Evolutionary conservation across 441 rosid genomes (phyloP), one percentile per base, ranked within the genome.

Genomic region (Metrosideros polymorpha): DNA sequence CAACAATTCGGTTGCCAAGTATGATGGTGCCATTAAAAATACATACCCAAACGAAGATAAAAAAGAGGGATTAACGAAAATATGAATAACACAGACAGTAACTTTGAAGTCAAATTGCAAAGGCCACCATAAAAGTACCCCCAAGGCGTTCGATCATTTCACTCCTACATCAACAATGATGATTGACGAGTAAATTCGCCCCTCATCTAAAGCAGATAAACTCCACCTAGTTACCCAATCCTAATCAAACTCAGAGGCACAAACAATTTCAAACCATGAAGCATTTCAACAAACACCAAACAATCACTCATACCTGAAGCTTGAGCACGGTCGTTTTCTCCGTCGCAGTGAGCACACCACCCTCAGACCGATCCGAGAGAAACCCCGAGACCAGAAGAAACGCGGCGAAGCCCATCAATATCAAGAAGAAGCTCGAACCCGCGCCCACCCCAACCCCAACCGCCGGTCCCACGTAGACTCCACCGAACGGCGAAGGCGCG

Each of bases 351-450:
- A 95, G 90, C 51, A 95, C 88, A 79, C 93, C 92, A 51, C 90
- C 92, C 9, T 92, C 96, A 22, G 93, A 90, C 86, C 93, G 91
- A 77, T 96, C 98, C 8, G 98, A 95, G 39, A 95, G 92, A 54
- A 96, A 91, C 27, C 97, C 98, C 13, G 97, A 95, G 82, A 96
- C 98, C 92, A 96, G 86, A 89, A 95, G 88, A 90, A 96, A 96
- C 18, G 98, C 99, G 3, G 98, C 98, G 47, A 95, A 93, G 49
- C 97, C 97, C 86, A 93, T 88, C 84, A 97, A 77, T 71, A 96
- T 91, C 83, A 94, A 83, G 86, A 95, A 92, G 85, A 95, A 90
- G 88, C 96, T 93, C 66, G 99, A 96, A 82, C 96, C 96, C 12
- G 95, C 97, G 84, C 95, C 96, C 86, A 95, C 92, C 47, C 97